These are phyloP conservation scores for Hypoxylon intermedium DNA, from an alignment of 495 filamentous ascomycete species.

Conservation along the genomic window DNA sequence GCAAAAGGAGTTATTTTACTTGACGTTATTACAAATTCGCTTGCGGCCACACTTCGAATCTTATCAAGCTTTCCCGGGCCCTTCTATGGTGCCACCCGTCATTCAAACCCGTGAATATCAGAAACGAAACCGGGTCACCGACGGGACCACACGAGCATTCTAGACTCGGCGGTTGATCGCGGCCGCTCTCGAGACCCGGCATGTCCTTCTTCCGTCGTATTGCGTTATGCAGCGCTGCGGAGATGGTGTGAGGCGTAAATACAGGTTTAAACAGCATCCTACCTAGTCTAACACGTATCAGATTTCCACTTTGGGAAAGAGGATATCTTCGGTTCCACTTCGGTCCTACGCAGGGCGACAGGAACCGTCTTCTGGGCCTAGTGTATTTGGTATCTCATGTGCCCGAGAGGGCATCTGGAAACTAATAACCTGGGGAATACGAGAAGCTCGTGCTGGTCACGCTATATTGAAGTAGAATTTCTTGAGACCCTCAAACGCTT, in stretches of 20 bases:
- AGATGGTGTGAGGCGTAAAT: neutral
- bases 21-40: slow-evolving; percentile 7
- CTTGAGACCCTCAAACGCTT: slow-evolving; percentile 5
- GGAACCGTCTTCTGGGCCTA: neutral
- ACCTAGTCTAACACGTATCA: neutral
- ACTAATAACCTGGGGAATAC: slow-evolving; percentile 1
- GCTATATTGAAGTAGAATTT: slow-evolving; percentile 11
- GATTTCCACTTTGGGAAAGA: slow-evolving; percentile 27
- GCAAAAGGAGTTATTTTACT: neutral
- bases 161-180: neutral
- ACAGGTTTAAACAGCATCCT: no score
- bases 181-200: neutral
- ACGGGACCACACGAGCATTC: neutral
- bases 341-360: slow-evolving; percentile 6
- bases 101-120: neutral
- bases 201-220: slow-evolving; percentile 4
- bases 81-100: neutral
- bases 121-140: neutral
- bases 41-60: neutral
- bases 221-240: slow-evolving; percentile 2
- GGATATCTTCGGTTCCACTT: neutral
- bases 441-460: neutral
- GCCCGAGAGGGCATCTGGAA: neutral
- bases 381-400: slow-evolving; percentile 2
- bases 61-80: neutral